Evolutionary conservation across 257 asterid genomes (phyloP), one percentile per base, ranked within the genome.

Genomic region (Cruciata laevipes): DNA sequence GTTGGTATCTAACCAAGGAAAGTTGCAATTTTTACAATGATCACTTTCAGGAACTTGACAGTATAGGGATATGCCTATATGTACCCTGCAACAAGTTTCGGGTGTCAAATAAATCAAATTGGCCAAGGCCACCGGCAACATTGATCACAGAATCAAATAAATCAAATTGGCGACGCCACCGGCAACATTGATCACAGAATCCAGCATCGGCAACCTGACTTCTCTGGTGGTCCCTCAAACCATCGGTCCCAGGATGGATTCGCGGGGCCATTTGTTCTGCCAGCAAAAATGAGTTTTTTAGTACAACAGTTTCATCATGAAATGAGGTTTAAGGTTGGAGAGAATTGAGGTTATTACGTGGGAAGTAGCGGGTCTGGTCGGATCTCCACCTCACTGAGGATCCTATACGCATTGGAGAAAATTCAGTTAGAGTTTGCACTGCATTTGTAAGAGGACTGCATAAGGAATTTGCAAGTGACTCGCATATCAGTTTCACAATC

Each of bases 121-220:
- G 55, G 55, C 55, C 55, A 47, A 16, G 38, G 38, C 38, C 69
- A 1, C 16, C 71, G 57, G 6, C 71, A 27, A 27, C 30, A 27
- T 27, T 27, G 2, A 27, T 87, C 84, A 89, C 70, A 87, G 83
- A 72, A 89, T 86, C 96, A 40, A 32, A 27, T 25, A 57, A 32
- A 62, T 59, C 38, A 11, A 59, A 68, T 47, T 47, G 55, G 55
- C 55, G n/a, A n/a, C n/a, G 49, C 49, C 49, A 40, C 17, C 35
- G 61, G 61, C 56, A 61, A 40, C 30, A 72, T 67, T 27, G 58
- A 42, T 87, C 84, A 89, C 70, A 87, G 83, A 72, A 89, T 86
- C 96, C 87, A 86, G 85, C 98, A 92, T 60, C 89, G 81, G 94
- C 98, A 92, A 61, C 96, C 84, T 27, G 95, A 82, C 49, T 96